Evolutionary conservation across 2,329 filamentous ascomycete species (phyloP).

Genomic region (Acrodontium crateriforme): DNA sequence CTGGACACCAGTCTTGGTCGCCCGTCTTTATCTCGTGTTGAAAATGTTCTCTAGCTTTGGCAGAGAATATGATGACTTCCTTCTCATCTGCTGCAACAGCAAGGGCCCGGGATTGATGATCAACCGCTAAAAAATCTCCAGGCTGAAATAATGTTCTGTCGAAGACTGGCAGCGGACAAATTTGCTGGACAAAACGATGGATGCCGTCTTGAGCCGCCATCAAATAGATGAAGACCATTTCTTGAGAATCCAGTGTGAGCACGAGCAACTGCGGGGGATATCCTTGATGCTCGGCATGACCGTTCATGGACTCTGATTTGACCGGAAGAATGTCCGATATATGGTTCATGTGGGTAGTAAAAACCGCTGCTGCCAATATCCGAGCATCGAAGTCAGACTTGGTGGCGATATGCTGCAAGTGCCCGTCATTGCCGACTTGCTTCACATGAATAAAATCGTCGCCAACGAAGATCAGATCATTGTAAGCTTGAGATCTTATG

Average conservation of each 20-base stretch:
- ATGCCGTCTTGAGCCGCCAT: slow-evolving; percentile 29
- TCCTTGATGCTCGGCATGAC: slow-evolving; percentile 3
- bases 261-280: slow-evolving; percentile 70
- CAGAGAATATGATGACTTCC: slow-evolving; percentile 57
- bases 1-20: slow-evolving; percentile 40
- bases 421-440: slow-evolving; percentile 46
- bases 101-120: slow-evolving; percentile 52
- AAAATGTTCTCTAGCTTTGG: slow-evolving; percentile 44
- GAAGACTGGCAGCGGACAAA: slow-evolving; percentile 45
- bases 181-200: slow-evolving; percentile 48
- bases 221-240: slow-evolving; percentile 66
- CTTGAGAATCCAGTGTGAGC: slow-evolving; percentile 50
- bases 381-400: slow-evolving; percentile 66
- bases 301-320: slow-evolving; percentile 14
- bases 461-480: slow-evolving; percentile 79
- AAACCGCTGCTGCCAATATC: slow-evolving; percentile 65
- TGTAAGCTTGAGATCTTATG: slow-evolving; percentile 52
- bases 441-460: slow-evolving; percentile 71
- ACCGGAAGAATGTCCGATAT: slow-evolving; percentile 2
- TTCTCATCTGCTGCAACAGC: slow-evolving; percentile 59
- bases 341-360: slow-evolving; percentile 35
- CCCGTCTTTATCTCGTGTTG: slow-evolving; percentile 34
- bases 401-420: slow-evolving; percentile 60
- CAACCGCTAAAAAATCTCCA: slow-evolving; percentile 58
- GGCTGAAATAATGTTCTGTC: slow-evolving; percentile 38